phyloP scores from a whole-genome alignment of 2,329 filamentous ascomycete species.

The Phialophora verrucosa region DNA sequence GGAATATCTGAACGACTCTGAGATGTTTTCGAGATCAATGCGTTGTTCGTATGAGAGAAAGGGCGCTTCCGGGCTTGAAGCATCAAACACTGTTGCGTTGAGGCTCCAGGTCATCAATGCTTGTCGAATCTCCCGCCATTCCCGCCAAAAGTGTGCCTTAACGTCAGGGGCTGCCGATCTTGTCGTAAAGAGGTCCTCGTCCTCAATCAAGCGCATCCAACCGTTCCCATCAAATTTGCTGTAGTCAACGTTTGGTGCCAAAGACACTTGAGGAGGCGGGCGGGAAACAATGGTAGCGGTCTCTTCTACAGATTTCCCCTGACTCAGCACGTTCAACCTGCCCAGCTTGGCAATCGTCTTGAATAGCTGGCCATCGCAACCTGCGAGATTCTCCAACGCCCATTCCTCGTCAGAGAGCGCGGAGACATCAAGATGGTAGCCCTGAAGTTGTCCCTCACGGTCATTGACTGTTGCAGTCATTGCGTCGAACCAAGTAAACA shows the following conservation, averaged over 20 bases:
- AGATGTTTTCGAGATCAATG: constrained; percentile 78
- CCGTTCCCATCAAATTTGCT: constrained; percentile 67
- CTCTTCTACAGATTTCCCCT: constrained; percentile 57
- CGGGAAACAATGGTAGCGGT: constrained; percentile 35
- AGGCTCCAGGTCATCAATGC: constrained; percentile 84
- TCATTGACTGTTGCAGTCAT: constrained; percentile 92
- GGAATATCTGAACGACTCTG: constrained; percentile 87
- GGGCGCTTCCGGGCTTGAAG: constrained; percentile 42
- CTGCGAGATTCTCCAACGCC: constrained; percentile 81
- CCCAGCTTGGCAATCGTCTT: constrained; percentile 83
- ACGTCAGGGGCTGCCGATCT: constrained; percentile 55
- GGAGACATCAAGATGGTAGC: constrained; percentile 67
- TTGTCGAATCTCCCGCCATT: constrained; percentile 77
- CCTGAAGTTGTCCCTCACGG: constrained; percentile 78
- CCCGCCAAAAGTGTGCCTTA: constrained; percentile 69
- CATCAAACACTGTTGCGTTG: constrained; percentile 51
- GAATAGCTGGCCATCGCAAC: constrained; percentile 86
- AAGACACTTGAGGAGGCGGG: constrained; percentile 44
- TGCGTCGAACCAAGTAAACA: constrained; percentile 94
- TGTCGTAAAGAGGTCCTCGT: constrained; percentile 55
- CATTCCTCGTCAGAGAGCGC: constrained; percentile 70
- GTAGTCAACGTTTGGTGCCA: constrained; percentile 36
- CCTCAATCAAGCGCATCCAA: constrained; percentile 43
- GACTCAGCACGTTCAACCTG: constrained; percentile 81
- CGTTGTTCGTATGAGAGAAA: constrained; percentile 64